A percentile compares a stretch with the other conserved stretches of the same genome.
Evolutionary conservation across 106 monocot genomes (phyloP).

Genomic region (Triglochin maritima): DNA sequence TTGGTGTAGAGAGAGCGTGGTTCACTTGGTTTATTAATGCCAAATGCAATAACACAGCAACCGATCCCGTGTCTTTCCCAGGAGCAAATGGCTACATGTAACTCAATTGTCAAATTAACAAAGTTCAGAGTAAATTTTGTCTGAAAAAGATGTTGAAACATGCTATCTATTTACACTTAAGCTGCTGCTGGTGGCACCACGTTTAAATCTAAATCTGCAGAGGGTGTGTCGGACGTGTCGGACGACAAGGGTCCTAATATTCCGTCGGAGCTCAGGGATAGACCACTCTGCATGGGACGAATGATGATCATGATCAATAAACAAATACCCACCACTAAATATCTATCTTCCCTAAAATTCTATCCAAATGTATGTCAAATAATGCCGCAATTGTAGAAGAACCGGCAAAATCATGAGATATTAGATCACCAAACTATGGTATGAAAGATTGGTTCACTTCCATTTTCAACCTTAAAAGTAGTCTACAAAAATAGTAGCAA

Average conservation of each 20-base stretch:
- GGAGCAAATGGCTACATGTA: no score
- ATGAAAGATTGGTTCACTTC: no score
- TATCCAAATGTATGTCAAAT: not conserved
- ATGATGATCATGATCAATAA: not conserved
- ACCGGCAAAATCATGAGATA: not conserved
- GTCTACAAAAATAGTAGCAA: not conserved
- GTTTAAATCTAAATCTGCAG: constrained; percentile 39
- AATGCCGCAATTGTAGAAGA: not conserved
- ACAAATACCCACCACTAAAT: not conserved
- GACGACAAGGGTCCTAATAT: constrained; percentile 59
- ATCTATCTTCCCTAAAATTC: not conserved
- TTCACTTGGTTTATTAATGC: no score
- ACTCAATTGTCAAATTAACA: no score
- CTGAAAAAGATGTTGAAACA: not conserved
- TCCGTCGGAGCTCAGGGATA: constrained; percentile 78
- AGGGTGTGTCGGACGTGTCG: constrained; percentile 46
- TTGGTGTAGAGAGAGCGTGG: no score
- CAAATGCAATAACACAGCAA: no score
- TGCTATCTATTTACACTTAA: constrained; percentile 10
- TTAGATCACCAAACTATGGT: not conserved
- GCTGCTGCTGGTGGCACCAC: constrained; percentile 41
- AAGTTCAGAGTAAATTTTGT: no score
- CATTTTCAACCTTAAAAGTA: not conserved
- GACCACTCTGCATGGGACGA: constrained; percentile 55
- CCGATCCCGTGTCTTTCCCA: no score